Percentiles rank a stretch among this genome's conserved stretches.
Conservation (phyloP, 192 early-diverging fungal species). For the Umbelopsis ramanniana region DNA sequence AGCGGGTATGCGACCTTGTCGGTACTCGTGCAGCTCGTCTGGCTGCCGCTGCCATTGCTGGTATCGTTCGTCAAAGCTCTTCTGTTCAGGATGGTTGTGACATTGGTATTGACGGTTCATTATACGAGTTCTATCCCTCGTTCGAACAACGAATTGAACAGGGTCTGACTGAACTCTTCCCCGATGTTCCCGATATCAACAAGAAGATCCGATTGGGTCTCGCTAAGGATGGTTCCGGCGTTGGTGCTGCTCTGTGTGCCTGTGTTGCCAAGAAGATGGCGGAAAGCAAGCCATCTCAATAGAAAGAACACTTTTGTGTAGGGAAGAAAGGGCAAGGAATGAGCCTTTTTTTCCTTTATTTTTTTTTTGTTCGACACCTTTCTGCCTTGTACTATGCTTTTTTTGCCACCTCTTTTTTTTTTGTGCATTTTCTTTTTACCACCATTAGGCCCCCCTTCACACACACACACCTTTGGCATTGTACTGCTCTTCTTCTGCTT, state of each 20-base stretch:
- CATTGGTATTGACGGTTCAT: conserved; percentile 72
- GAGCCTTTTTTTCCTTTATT: not conserved
- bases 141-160: conserved; percentile 74
- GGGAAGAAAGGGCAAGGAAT: not conserved
- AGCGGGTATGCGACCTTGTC: conserved; percentile 81
- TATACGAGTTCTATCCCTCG: conserved; percentile 66
- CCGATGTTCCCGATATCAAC: conserved; percentile 33
- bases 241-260: conserved; percentile 43
- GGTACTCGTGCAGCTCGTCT: conserved; percentile 88
- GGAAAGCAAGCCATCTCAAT: not conserved
- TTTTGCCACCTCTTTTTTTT: not conserved
- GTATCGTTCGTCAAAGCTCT: conserved; percentile 68
- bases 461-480: too few species aligned
- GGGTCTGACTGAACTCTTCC: conserved; percentile 73
- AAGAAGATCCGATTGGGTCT: conserved; percentile 32
- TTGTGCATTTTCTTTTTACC: not conserved
- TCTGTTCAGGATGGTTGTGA: conserved; percentile 54
- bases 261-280: conserved; percentile 37
- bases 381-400: not conserved
- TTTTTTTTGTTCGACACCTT: conserved; percentile 16
- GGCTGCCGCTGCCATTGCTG: conserved; percentile 70
- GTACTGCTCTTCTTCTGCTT: too few species aligned
- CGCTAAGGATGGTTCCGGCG: conserved; percentile 46
- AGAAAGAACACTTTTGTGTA: not conserved
- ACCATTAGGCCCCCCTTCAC: too few species aligned